Conservation (phyloP, 78 protist species). For the Dictyostelium firmibasis region DNA sequence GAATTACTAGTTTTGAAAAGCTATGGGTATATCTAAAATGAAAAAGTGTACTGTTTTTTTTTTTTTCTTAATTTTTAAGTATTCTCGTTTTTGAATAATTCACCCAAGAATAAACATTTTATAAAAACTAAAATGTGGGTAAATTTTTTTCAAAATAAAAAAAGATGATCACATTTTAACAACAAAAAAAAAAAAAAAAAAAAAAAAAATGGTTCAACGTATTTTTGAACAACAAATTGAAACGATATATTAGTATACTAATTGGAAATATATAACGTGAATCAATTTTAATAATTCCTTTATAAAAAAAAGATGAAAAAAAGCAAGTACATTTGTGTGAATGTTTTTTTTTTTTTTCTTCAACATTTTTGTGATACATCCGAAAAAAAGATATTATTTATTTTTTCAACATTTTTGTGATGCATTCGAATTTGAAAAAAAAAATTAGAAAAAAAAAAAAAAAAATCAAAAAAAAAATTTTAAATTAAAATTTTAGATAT, state of each 20-base stretch:
- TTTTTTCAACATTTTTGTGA: neutral
- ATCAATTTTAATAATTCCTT: too few species aligned
- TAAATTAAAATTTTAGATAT: too few species aligned
- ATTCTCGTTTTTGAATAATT: neutral
- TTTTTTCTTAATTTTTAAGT: neutral
- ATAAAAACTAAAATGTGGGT: neutral
- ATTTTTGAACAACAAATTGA: neutral
- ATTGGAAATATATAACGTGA: too few species aligned
- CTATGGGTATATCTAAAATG: neutral
- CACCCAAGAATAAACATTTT: neutral
- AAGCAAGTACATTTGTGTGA: too few species aligned
- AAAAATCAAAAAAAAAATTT: too few species aligned
- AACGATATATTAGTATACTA: neutral
- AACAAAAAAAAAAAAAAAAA: neutral
- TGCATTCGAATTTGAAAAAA: neutral
- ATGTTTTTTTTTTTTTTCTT: too few species aligned
- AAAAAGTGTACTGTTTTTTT: neutral
- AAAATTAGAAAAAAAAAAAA: too few species aligned
- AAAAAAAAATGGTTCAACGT: neutral
- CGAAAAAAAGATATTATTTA: too few species aligned
- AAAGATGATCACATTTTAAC: neutral
- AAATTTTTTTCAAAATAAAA: neutral
- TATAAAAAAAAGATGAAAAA: too few species aligned
- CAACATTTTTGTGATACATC: too few species aligned
- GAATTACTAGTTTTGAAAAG: neutral